Conservation (phyloP, 805 yeast species). For the Zygosaccharomyces lentus region DNA sequence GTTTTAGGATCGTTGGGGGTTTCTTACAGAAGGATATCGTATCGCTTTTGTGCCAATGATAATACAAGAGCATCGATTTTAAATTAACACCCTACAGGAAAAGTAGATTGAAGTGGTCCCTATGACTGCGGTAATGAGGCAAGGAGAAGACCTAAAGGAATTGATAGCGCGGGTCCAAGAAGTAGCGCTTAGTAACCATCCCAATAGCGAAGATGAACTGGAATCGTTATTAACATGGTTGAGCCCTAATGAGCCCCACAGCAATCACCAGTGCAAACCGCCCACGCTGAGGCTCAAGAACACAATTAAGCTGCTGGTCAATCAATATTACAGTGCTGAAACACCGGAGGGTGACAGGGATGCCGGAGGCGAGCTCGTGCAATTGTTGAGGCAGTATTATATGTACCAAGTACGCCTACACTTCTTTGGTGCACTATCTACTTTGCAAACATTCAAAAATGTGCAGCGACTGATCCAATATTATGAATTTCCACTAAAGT, state of each 20-base stretch:
- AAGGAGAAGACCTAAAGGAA: neutral
- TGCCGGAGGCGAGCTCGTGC: conserved; percentile 5
- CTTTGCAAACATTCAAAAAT: conserved; percentile 19
- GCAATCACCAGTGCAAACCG: conserved; percentile 27
- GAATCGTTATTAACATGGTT: conserved; percentile 26
- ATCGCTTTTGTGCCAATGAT: conserved; percentile 1
- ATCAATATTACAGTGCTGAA: conserved; percentile 8
- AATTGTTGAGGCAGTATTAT: conserved; percentile 19
- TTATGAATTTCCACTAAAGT: conserved; percentile 25
- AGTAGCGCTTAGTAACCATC: conserved; percentile 7
- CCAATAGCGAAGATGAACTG: conserved; percentile 22
- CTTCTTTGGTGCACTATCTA: conserved; percentile 20
- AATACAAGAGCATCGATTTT: neutral
- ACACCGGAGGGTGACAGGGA: conserved; percentile 5
- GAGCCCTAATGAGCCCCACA: conserved; percentile 23
- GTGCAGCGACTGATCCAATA: conserved; percentile 21
- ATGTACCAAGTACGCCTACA: conserved; percentile 23
- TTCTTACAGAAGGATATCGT: neutral
- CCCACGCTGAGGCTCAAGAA: conserved; percentile 26
- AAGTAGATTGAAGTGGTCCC: neutral
- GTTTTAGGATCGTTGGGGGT: neutral
- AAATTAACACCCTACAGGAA: neutral
- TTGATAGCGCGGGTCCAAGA: conserved; percentile 4
- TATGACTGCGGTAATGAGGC: neutral
- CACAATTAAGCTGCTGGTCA: conserved; percentile 13